Percentiles rank a stretch among this genome's conserved stretches.
Conservation (phyloP, 352 stramenopile genomes). For the Phytophthora lateralis region DNA sequence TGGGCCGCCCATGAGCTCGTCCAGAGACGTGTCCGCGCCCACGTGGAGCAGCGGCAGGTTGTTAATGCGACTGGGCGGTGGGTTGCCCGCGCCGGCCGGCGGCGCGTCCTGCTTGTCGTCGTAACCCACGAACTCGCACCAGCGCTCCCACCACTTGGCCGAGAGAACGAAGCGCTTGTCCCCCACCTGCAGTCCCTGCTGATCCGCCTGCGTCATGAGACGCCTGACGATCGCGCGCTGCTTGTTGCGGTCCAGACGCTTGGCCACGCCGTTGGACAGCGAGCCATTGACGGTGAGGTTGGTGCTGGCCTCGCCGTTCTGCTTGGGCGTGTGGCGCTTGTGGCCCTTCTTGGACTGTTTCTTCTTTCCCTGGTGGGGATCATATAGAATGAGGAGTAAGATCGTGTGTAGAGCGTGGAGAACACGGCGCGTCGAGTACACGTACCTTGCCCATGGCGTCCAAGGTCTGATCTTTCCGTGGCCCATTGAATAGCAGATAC, state of each 20-base stretch:
- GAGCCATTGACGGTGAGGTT: conserved; percentile 3
- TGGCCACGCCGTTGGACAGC: conserved; percentile 11
- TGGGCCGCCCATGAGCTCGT: conserved; percentile 74
- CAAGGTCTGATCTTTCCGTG: too few species aligned
- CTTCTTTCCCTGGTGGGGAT: conserved; percentile 42
- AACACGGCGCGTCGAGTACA: not conserved
- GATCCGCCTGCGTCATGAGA: conserved; percentile 64
- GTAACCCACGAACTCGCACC: conserved; percentile 72
- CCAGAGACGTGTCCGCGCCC: conserved; percentile 43
- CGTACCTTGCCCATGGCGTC: not conserved
- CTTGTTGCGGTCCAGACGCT: conserved; percentile 43
- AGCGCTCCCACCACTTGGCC: conserved; percentile 86
- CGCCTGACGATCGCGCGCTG: conserved; percentile 61
- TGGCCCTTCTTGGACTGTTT: conserved; percentile 62
- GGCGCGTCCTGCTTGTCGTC: conserved; percentile 36
- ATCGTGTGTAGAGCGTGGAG: not conserved
- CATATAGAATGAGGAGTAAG: not conserved
- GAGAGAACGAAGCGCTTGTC: conserved; percentile 82
- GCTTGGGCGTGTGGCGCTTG: conserved; percentile 47
- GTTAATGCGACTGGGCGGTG: conserved; percentile 61
- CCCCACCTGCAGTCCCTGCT: conserved; percentile 72
- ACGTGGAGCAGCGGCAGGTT: conserved; percentile 70
- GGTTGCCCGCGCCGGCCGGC: conserved; percentile 8
- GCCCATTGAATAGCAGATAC: too few species aligned
- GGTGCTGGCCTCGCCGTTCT: conserved; percentile 35